These are phyloP conservation scores for Linnemannia zychae DNA, from an alignment of 192 early-diverging fungal species.

Conservation along the genomic window DNA sequence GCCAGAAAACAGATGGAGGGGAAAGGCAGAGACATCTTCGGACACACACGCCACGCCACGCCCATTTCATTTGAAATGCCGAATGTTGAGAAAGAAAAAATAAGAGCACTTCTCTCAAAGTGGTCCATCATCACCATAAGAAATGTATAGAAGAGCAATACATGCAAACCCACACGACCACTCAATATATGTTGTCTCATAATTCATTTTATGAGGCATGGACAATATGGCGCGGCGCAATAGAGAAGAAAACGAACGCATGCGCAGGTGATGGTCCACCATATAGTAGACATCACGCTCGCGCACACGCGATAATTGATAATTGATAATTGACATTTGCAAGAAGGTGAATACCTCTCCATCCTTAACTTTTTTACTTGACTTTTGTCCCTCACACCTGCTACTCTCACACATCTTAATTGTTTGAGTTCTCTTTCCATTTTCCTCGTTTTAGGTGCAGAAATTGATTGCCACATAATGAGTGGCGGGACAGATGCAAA, in stretches of 20 bases:
- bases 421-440: not conserved
- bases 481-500: no score
- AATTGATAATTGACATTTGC: not conserved
- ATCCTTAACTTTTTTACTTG: not conserved
- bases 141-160: not conserved
- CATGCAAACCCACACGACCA: not conserved
- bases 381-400: not conserved
- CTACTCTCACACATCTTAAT: not conserved
- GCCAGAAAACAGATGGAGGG: not conserved
- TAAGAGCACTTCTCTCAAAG: not conserved
- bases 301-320: not conserved
- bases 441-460: no score
- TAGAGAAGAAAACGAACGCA: not conserved
- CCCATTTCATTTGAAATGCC: conserved; percentile 9
- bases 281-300: not conserved
- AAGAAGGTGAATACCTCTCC: not conserved
- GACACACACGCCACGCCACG: conserved; percentile 6
- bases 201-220: not conserved
- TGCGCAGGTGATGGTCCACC: not conserved
- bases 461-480: no score
- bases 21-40: not conserved
- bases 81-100: not conserved
- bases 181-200: not conserved
- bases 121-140: not conserved
- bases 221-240: not conserved